Conservation (phyloP, 169 alveolate genomes). For the Plasmodium falciparum region DNA sequence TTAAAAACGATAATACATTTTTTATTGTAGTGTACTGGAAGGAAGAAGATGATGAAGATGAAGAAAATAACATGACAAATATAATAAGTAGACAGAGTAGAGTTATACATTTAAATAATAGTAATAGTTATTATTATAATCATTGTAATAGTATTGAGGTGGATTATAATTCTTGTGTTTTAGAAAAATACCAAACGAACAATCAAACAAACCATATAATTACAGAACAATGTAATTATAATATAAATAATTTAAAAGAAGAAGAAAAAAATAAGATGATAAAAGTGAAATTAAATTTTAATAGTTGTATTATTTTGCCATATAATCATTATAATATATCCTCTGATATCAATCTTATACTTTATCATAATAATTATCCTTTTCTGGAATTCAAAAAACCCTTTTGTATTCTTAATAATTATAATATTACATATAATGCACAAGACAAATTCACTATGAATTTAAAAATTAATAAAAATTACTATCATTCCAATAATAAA, state of each 20-base stretch:
- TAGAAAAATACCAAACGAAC: neutral
- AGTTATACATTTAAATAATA: conserved; percentile 11
- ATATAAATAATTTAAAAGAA: neutral
- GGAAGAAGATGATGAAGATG: conserved; percentile 19
- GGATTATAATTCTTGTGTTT: conserved; percentile 3
- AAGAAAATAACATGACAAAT: conserved; percentile 9
- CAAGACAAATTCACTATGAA: conserved; percentile 13
- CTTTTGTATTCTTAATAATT: conserved; percentile 13
- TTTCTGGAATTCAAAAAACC: conserved; percentile 9
- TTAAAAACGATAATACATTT: conserved; percentile 3
- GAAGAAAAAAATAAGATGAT: conserved; percentile 13
- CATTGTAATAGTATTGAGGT: neutral
- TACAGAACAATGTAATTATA: no score
- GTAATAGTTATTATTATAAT: no score
- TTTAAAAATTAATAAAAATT: conserved; percentile 6
- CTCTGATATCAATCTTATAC: conserved; percentile 21
- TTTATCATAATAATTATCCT: conserved; percentile 47
- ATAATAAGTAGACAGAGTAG: conserved; percentile 47
- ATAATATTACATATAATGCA: conserved; percentile 37
- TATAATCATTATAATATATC: conserved; percentile 27
- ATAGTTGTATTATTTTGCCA: conserved; percentile 40
- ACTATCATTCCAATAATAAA: neutral
- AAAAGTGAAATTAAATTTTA: conserved; percentile 31
- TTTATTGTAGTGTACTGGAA: conserved; percentile 27
- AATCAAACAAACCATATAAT: neutral